A percentile compares a stretch with the other conserved stretches of the same genome.
Conservation (phyloP, 2,329 filamentous ascomycete genomes). For the Dactylella cylindrospora region DNA sequence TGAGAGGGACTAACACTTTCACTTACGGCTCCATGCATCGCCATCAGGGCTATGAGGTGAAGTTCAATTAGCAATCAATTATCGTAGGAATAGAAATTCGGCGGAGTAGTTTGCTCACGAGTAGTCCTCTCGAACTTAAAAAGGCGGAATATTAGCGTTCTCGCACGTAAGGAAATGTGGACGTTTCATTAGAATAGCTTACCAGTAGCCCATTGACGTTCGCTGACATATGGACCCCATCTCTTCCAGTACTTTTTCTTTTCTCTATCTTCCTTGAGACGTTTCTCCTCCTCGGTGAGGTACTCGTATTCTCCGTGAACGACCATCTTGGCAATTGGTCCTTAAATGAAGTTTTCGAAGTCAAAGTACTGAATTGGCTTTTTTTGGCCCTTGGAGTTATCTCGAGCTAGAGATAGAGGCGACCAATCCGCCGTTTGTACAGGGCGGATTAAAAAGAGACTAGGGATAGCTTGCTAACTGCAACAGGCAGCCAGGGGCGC, state of each 20-base stretch:
- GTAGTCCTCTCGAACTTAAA: slow-evolving; percentile 84
- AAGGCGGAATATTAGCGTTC: slow-evolving; percentile 37
- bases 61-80: slow-evolving; percentile 4
- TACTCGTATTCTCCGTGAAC: slow-evolving; percentile 85
- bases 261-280: slow-evolving; percentile 80
- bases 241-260: slow-evolving; percentile 94
- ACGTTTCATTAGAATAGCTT: slow-evolving; percentile 42
- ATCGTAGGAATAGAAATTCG: slow-evolving; percentile 5
- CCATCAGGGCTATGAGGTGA: slow-evolving; percentile 65
- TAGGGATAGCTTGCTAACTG: slow-evolving; percentile 24
- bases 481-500: slow-evolving; percentile 30
- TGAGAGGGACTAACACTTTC: neutral
- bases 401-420: slow-evolving; percentile 16
- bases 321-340: slow-evolving; percentile 64
- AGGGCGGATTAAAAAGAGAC: slow-evolving; percentile 3
- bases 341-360: neutral
- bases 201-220: slow-evolving; percentile 95
- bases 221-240: slow-evolving; percentile 92
- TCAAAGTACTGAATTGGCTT: slow-evolving; percentile 1
- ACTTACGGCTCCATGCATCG: slow-evolving; percentile 92
- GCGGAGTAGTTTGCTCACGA: slow-evolving; percentile 57
- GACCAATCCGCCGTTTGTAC: slow-evolving; percentile 7
- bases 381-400: no score
- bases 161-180: slow-evolving; percentile 1
- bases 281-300: slow-evolving; percentile 84